phyloP scores from a whole-genome alignment of 2,329 filamentous ascomycete species.

The Escovopsis weberi region DNA sequence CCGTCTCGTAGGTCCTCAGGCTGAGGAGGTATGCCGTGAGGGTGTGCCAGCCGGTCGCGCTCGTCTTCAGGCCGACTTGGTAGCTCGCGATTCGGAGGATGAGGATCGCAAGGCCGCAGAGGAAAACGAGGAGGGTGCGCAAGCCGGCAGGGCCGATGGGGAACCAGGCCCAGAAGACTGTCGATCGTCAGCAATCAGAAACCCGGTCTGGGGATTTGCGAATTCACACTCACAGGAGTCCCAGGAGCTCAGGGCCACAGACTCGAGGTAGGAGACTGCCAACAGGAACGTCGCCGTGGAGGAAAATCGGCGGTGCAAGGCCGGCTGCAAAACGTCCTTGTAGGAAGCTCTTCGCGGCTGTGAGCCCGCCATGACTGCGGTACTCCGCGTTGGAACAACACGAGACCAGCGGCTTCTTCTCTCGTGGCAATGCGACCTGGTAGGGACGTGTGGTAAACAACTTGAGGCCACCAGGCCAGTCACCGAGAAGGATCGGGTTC shows the following conservation, averaged over 20 bases:
- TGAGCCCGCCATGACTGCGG: conserved; percentile 35
- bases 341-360: conserved; percentile 49
- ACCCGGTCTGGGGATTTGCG: neutral
- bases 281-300: conserved; percentile 59
- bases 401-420: neutral
- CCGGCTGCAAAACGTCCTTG: conserved; percentile 81
- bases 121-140: conserved; percentile 60
- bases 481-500: conserved; percentile 8
- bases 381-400: conserved; percentile 17
- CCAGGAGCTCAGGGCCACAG: conserved; percentile 55
- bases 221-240: conserved; percentile 43
- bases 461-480: conserved; percentile 20
- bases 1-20: conserved; percentile 50
- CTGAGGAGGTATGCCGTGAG: conserved; percentile 43
- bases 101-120: conserved; percentile 63
- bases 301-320: conserved; percentile 74
- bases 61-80: conserved; percentile 60
- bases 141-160: conserved; percentile 63
- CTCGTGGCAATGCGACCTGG: neutral
- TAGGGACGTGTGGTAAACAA: conserved; percentile 13
- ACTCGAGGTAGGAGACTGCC: conserved; percentile 56
- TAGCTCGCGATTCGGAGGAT: conserved; percentile 75
- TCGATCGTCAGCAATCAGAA: conserved; percentile 5
- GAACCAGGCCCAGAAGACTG: conserved; percentile 78
- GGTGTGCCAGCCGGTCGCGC: conserved; percentile 51